Percentiles rank a stretch among this genome's conserved stretches.
Conservation (phyloP, 1,139 yeast genomes). For the Candida freyschussii region DNA sequence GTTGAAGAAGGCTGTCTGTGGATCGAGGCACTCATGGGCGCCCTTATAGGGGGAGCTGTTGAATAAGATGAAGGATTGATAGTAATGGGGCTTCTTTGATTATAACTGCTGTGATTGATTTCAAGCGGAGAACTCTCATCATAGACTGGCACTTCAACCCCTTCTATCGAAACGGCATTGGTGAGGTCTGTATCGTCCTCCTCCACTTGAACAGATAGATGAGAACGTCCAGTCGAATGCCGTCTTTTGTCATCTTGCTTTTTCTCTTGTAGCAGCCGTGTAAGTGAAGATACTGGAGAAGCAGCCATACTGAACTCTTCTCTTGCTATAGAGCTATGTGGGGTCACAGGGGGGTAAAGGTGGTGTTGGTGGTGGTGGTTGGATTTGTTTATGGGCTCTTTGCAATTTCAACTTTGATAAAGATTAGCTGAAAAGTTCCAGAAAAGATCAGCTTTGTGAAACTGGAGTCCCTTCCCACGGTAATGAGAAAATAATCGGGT, state of each 20-base stretch:
- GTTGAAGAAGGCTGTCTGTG: constrained; percentile 22
- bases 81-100: constrained; percentile 23
- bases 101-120: constrained; percentile 9
- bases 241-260: constrained; percentile 14
- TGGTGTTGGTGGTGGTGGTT: too few relatives aligned
- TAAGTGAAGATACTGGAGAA: constrained; percentile 24
- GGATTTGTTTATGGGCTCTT: too few relatives aligned
- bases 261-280: constrained; percentile 23
- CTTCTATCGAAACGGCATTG: constrained; percentile 25
- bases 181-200: constrained; percentile 18
- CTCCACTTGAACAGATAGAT: constrained; percentile 3
- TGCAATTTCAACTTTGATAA: too few relatives aligned
- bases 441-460: too few relatives aligned
- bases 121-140: constrained; percentile 12
- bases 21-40: constrained; percentile 25
- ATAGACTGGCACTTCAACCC: constrained; percentile 23
- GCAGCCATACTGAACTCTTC: constrained; percentile 16
- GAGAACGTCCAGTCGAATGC: constrained; percentile 6
- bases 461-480: too few relatives aligned
- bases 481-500: too few relatives aligned
- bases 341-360: too few relatives aligned
- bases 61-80: constrained; percentile 20
- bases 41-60: constrained; percentile 26
- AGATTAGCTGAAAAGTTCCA: too few relatives aligned
- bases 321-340: too few relatives aligned